Evolutionary conservation across 805 yeast genomes (phyloP), one percentile per base, ranked within the genome.

Genomic region (Cyberlindnera veronae): DNA sequence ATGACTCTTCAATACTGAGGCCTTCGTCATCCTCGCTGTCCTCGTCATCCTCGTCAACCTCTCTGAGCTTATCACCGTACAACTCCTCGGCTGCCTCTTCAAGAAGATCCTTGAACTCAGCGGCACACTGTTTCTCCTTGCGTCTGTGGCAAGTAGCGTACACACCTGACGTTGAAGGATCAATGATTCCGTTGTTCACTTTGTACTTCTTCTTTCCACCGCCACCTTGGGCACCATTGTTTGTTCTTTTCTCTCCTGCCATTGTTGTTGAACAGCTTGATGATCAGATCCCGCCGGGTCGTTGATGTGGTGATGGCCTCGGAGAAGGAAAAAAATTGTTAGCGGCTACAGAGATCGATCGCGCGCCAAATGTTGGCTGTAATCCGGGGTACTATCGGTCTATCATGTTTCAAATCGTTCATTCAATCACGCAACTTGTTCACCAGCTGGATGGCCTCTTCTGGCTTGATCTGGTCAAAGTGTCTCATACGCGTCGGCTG

Each of bases 121-220:
- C 78, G n/a, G 82, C 73, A 45, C 95, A 87, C 38, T 74, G 79
- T 39, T 72, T 72, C 60, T 93, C 99, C 44, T 81, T 79, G 28
- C 84, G 83, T 51, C 96, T 72, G 36, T 79, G 76, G 61, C 97
- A 91, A 0, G 98, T 85, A 11, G 89, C 95, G 62, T 85, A 93
- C 1, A 93, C 71, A 0, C 99, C 99, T 28, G 81, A 67, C 39
- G 93, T 84, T 29, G 83, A 83, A 0, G 96, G 95, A 54, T 90
- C 96, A 15, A 90, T 62, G 39, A 77, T 66, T 8, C 77, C 77
- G 3, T 66, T 55, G 15, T 69, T 66, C 6, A 58, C 48, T 50
- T 74, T 76, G 60, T 67, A 76, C 61, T 52, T 54, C 41, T 50
- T 54, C 41, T 50, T 49, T 4, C 41, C 16, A 15, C 45, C 47